Evolutionary conservation across 2,329 filamentous ascomycete species (phyloP).

Genomic region (Aspergillus japonicus): DNA sequence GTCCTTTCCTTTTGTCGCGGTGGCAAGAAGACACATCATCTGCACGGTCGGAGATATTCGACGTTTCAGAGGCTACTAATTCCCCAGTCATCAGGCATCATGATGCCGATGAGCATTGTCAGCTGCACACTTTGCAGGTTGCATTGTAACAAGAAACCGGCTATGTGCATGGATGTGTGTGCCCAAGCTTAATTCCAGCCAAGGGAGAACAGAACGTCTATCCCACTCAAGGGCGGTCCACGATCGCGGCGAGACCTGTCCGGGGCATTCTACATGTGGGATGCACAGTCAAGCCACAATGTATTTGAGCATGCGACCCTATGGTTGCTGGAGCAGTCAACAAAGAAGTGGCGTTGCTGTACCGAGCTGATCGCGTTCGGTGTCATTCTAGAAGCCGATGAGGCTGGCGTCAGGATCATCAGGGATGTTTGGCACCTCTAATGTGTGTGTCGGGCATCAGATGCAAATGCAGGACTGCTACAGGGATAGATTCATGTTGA

Average conservation of each 20-base stretch:
- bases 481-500: not conserved
- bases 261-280: not conserved
- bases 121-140: not conserved
- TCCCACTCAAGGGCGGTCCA: not conserved
- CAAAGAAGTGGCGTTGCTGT: not conserved
- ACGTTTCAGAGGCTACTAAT: not conserved
- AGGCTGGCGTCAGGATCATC: not conserved
- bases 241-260: not conserved
- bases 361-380: not conserved
- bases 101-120: not conserved
- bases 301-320: not conserved
- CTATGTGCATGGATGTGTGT: not conserved
- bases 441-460: not conserved
- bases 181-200: not conserved
- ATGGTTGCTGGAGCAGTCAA: not conserved
- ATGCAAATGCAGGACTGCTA: not conserved
- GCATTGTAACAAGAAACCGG: not conserved
- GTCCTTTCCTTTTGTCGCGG: not conserved
- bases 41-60: not conserved
- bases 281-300: not conserved
- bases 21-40: not conserved
- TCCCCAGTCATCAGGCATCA: not conserved
- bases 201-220: not conserved
- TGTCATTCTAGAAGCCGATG: not conserved
- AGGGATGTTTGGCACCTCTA: no score